These are phyloP conservation scores for Pseudohalonectria lignicola DNA, from an alignment of 2,329 filamentous ascomycete species.

Conservation along the genomic window DNA sequence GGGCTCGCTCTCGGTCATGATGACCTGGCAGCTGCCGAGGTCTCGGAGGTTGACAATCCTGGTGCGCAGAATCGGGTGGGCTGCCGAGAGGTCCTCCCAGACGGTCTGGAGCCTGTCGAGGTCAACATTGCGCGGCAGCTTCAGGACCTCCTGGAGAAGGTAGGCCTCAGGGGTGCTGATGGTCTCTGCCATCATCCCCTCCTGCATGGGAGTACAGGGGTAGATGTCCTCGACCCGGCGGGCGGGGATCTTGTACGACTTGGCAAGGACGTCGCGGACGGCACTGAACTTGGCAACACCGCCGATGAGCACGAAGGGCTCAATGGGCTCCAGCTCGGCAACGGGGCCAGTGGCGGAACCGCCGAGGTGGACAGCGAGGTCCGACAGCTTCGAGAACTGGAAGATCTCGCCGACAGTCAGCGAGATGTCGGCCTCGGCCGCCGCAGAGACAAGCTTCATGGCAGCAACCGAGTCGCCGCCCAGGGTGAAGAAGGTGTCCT, in stretches of 20 bases:
- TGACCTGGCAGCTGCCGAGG: too few relatives aligned
- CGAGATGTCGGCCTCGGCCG: conserved; percentile 5
- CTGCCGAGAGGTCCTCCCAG: too few relatives aligned
- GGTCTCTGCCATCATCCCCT: not conserved
- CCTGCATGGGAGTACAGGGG: conserved; percentile 3
- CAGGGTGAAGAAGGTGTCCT: conserved; percentile 16
- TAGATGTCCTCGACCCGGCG: conserved; percentile 6
- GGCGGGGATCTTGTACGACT: conserved; percentile 5
- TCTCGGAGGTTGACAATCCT: too few relatives aligned
- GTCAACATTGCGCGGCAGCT: not conserved
- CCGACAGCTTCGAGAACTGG: conserved; percentile 7
- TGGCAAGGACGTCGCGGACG: not conserved
- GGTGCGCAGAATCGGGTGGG: too few relatives aligned
- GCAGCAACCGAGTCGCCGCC: conserved; percentile 18
- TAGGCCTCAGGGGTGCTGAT: not conserved
- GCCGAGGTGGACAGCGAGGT: conserved; percentile 6
- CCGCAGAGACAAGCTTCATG: conserved; percentile 10
- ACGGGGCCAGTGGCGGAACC: not conserved
- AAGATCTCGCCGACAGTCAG: conserved; percentile 14
- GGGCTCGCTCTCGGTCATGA: too few relatives aligned
- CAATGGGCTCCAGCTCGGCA: conserved; percentile 7
- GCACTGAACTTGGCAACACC: not conserved
- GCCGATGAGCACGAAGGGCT: conserved; percentile 2
- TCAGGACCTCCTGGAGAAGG: not conserved
- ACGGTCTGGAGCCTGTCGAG: not conserved